Percentiles rank a stretch among this genome's conserved stretches.
These are phyloP conservation scores for Isochrysis galbana DNA, from an alignment of 78 protist species.

Conservation along the genomic window DNA sequence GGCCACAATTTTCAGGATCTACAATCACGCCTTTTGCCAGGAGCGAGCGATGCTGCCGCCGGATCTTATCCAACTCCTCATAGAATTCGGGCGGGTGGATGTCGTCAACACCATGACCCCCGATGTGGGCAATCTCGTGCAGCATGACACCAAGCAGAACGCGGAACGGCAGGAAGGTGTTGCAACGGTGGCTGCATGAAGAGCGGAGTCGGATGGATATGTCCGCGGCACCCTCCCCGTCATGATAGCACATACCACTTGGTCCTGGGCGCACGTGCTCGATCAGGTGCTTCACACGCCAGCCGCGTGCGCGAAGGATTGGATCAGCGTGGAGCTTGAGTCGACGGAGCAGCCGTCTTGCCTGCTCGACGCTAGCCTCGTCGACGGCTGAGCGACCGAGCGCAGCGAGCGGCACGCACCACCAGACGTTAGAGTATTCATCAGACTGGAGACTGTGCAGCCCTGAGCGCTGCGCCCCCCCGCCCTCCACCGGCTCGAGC, in stretches of 20 bases:
- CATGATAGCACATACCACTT: constrained; percentile 7
- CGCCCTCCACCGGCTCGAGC: too few relatives aligned
- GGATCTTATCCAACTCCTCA: background rate
- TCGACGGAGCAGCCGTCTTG: background rate
- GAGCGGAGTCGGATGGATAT: background rate
- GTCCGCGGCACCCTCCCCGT: background rate
- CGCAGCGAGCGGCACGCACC: background rate
- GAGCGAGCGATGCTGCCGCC: background rate
- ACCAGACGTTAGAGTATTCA: background rate
- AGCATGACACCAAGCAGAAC: background rate
- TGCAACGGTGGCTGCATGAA: background rate
- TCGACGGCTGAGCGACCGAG: background rate
- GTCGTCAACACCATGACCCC: background rate
- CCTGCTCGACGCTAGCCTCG: background rate
- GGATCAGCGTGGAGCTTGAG: background rate
- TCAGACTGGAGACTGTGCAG: background rate
- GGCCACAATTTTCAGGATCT: background rate
- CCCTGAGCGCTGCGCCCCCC: background rate
- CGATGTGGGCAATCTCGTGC: background rate
- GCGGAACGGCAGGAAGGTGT: background rate
- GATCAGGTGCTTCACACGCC: background rate
- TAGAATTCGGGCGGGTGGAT: background rate
- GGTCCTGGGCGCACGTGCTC: background rate
- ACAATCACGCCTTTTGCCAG: background rate
- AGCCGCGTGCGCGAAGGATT: background rate